Percentiles rank a stretch among this genome's conserved stretches.
phyloP scores from a whole-genome alignment of 176 grass and related monocot genomes.

The Eragrostis curvula region DNA sequence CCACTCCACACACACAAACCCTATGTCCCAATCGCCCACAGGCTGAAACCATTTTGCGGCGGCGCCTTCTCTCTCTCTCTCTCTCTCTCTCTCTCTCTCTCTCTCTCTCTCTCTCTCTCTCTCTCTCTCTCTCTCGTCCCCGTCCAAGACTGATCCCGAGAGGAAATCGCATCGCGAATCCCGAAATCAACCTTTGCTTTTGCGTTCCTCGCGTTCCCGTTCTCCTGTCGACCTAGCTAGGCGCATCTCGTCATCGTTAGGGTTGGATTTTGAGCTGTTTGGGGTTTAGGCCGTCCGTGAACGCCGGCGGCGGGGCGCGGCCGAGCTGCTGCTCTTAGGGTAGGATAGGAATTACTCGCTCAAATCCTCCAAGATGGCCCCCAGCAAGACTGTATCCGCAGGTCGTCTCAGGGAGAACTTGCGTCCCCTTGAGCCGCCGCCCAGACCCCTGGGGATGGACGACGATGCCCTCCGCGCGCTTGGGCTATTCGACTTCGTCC shows the following conservation, averaged over 20 bases:
- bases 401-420: neutral
- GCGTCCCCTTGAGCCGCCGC: neutral
- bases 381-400: neutral
- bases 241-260: neutral
- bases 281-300: neutral
- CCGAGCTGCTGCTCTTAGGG: neutral
- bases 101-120: too few species aligned
- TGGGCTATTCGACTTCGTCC: neutral
- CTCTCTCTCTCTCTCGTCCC: too few species aligned
- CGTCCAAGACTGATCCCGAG: neutral
- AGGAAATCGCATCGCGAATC: neutral
- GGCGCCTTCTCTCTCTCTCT: too few species aligned
- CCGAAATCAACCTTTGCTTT: neutral
- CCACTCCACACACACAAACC: too few species aligned
- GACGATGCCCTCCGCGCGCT: neutral
- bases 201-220: neutral
- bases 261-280: neutral
- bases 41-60: too few species aligned
- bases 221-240: neutral
- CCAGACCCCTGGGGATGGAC: neutral
- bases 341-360: neutral
- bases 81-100: too few species aligned
- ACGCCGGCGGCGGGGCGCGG: too few species aligned
- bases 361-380: neutral
- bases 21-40: too few species aligned